Base-by-base conservation (phyloP, 2,329 filamentous ascomycete species). In the Penicillium sp. region DNA sequence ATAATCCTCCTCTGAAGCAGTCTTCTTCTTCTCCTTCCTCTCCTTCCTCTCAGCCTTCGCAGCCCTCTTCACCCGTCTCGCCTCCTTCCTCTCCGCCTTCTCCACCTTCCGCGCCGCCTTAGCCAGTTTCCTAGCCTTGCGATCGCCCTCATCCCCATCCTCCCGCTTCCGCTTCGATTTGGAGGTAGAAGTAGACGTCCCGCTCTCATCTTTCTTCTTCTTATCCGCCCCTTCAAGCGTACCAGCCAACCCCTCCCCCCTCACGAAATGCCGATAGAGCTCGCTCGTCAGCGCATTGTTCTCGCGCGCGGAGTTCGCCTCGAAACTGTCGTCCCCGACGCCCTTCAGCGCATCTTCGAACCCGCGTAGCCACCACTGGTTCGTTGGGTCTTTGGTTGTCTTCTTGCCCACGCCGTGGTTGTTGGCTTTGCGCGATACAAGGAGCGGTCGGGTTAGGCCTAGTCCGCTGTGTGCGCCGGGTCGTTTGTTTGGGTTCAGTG, bases 321-420 rank as follows among this genome's bases (percentile, higher is more conserved):
- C 82, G 75, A 54, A 85, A 53, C 64, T 79, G 69, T 89, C 88
- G 4, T 77, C 74, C 1, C 81, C 81, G 51, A 96, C 81, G 4
- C 88, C 89, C 73, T 94, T 89, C 62, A 97, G 78, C 54, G 92
- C 92, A 71, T 92, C 87, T 74, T 97, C 93, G 65, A 96, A 97
- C 11, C 94, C 94, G 56, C 90, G 88, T 75, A 96, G 82, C 94
- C 94, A 99, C 94, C 94, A 99, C 72, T 96, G 92, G 70, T 97
- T 93, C 56, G 82, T 81, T 32, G 83, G 79, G 29, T 80, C 80
- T 55, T 79, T 74, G 55, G 82, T 82, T 62, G 84, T 84, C 72
- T 90, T 91, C 70, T 89, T 86, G 53, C 93, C 93, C 5, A 97
- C 79, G 24, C 93, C 93, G 51, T 89, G 81, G 83, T 88, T 78